These are phyloP conservation scores for Chaetomiaceae sp. DNA, from an alignment of 2,329 filamentous ascomycete species.

Conservation along the genomic window DNA sequence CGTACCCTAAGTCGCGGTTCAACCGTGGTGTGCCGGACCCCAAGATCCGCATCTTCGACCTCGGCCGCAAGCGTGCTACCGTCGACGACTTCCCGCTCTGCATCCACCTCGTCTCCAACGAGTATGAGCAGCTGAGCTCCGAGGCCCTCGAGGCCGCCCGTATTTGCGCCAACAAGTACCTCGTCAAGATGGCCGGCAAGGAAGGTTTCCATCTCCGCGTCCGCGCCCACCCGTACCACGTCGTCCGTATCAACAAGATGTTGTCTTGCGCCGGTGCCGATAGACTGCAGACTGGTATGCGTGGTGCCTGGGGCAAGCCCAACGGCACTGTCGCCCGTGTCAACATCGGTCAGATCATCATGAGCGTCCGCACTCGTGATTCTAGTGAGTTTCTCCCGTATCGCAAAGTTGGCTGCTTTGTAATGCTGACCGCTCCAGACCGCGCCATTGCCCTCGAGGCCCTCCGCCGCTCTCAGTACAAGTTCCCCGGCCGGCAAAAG, in stretches of 20 bases:
- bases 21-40: constrained; percentile 95
- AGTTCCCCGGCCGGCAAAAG: constrained; percentile 99
- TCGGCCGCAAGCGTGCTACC: constrained; percentile 95
- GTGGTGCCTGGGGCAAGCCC: constrained; percentile 99
- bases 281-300: constrained; percentile 99
- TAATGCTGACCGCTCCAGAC: constrained; percentile 49
- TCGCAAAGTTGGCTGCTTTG: neutral
- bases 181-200: constrained; percentile 68
- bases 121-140: constrained; percentile 99
- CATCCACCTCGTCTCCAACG: constrained; percentile 99
- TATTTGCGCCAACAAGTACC: constrained; percentile 99
- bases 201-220: constrained; percentile 71
- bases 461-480: constrained; percentile 98
- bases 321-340: constrained; percentile 98
- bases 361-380: constrained; percentile 96
- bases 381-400: constrained; percentile 55
- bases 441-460: constrained; percentile 93
- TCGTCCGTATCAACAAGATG: constrained; percentile 99
- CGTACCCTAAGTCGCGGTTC: constrained; percentile 99
- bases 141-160: constrained; percentile 99
- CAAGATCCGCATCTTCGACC: constrained; percentile 96
- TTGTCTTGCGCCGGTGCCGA: constrained; percentile 99
- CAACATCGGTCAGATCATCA: constrained; percentile 99
- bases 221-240: constrained; percentile 97
- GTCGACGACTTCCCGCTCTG: constrained; percentile 99